Evolutionary conservation across 305 asterid species (phyloP).

Genomic region (Salvia sclarea): DNA sequence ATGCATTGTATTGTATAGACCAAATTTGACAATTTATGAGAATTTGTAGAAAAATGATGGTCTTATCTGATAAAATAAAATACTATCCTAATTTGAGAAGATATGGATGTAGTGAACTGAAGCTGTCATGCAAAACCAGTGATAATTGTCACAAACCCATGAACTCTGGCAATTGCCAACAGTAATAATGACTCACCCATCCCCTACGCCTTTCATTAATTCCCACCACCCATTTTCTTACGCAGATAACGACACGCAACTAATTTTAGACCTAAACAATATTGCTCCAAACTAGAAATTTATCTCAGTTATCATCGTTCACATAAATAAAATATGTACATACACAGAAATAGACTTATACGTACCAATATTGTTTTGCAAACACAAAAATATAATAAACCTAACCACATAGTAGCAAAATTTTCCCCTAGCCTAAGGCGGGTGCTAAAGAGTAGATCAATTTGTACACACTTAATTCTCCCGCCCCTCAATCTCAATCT

Average conservation of each 20-base stretch:
- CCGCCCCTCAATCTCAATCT: not conserved
- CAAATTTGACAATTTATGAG: too few species aligned
- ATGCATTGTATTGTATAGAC: not conserved
- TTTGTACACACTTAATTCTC: conserved; percentile 36
- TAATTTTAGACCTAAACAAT: not conserved
- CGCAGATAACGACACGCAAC: conserved; percentile 15
- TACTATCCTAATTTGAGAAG: too few species aligned
- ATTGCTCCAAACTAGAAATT: conserved; percentile 5
- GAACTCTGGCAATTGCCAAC: conserved; percentile 12
- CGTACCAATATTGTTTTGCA: not conserved
- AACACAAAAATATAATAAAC: not conserved
- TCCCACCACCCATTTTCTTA: conserved; percentile 29
- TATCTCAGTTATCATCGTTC: not conserved
- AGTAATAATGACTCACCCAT: conserved; percentile 24
- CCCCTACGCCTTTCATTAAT: conserved; percentile 22
- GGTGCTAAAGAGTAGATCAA: conserved; percentile 19
- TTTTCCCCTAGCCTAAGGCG: not conserved
- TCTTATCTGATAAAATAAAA: not conserved
- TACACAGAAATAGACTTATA: conserved; percentile 22
- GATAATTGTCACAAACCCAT: conserved; percentile 1
- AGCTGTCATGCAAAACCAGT: conserved; percentile 11
- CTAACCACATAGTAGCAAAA: not conserved
- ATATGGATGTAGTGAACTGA: not conserved
- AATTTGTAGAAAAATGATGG: not conserved
- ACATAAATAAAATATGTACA: conserved; percentile 28